Percentiles rank a stretch among this genome's conserved stretches.
These are phyloP conservation scores for Pseudocohnilembus persalinus DNA, from an alignment of 169 alveolate species.

Conservation along the genomic window DNA sequence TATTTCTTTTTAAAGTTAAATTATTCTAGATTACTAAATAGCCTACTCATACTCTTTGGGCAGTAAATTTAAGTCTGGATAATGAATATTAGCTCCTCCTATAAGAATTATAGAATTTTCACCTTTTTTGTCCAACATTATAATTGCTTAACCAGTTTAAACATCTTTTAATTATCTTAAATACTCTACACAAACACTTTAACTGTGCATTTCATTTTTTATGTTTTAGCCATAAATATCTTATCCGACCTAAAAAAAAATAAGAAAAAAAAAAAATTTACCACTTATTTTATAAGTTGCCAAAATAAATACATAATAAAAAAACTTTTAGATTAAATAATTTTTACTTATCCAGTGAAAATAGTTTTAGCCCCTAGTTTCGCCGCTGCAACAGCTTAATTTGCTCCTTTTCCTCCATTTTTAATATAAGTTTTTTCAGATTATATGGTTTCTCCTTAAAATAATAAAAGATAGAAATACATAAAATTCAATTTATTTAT, in stretches of 20 bases:
- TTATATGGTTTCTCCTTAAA: slow-evolving; percentile 33
- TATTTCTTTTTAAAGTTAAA: slow-evolving; percentile 46
- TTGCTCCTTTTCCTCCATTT: slow-evolving; percentile 63
- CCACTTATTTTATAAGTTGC: slow-evolving; percentile 6
- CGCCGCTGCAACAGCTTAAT: slow-evolving; percentile 58
- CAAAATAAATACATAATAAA: slow-evolving; percentile 7
- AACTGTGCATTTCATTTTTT: slow-evolving; percentile 14
- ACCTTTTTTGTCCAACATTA: slow-evolving; percentile 37
- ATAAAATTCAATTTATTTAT: no score
- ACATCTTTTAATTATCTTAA: slow-evolving; percentile 32
- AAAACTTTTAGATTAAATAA: background rate
- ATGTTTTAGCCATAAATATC: slow-evolving; percentile 30
- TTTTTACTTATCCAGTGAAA: slow-evolving; percentile 42
- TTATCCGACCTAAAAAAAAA: slow-evolving; percentile 30
- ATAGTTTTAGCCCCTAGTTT: slow-evolving; percentile 25
- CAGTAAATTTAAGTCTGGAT: slow-evolving; percentile 9
- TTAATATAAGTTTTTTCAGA: slow-evolving; percentile 38
- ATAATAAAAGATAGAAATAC: no score
- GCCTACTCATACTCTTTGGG: slow-evolving; percentile 33
- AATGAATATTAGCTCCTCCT: slow-evolving; percentile 51
- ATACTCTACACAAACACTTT: slow-evolving; percentile 12
- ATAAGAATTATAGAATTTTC: slow-evolving; percentile 50
- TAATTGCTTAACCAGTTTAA: slow-evolving; percentile 50
- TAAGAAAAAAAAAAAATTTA: no score
- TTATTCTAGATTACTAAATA: slow-evolving; percentile 6